These are phyloP conservation scores for Epichloe uncinata DNA, from an alignment of 2,329 filamentous ascomycete genomes.

Conservation along the genomic window DNA sequence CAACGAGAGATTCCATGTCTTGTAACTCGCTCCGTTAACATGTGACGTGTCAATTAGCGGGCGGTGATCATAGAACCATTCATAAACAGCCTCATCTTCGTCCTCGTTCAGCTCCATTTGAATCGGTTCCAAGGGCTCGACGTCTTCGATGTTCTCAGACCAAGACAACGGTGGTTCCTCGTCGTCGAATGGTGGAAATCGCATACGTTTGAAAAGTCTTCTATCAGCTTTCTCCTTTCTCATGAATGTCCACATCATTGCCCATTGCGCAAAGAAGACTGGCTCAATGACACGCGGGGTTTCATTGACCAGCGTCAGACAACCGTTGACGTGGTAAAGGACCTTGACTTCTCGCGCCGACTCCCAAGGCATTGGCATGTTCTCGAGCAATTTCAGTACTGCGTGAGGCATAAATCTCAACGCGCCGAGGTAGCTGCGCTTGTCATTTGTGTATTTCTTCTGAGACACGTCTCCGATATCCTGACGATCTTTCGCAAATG, in stretches of 20 bases:
- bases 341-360: constrained; percentile 93
- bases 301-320: constrained; percentile 92
- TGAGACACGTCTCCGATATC: constrained; percentile 99
- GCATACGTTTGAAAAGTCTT: constrained; percentile 95
- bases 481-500: constrained; percentile 94
- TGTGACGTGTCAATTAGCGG: constrained; percentile 83
- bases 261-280: constrained; percentile 97
- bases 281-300: constrained; percentile 93
- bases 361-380: constrained; percentile 99
- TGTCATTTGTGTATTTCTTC: constrained; percentile 98
- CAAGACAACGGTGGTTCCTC: constrained; percentile 95
- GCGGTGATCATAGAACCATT: constrained; percentile 96
- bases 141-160: constrained; percentile 98
- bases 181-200: constrained; percentile 96
- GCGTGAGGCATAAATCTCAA: constrained; percentile 99
- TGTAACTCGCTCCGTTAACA: constrained; percentile 94
- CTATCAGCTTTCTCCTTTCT: constrained; percentile 93
- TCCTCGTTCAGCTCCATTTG: constrained; percentile 96
- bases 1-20: constrained; percentile 82
- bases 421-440: constrained; percentile 92
- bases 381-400: constrained; percentile 91
- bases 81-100: constrained; percentile 80
- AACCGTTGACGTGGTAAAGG: constrained; percentile 95
- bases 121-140: constrained; percentile 92
- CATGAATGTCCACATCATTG: constrained; percentile 99